Evolutionary conservation across 2,329 filamentous ascomycete species (phyloP), one percentile per base, ranked within the genome.

Genomic region (Eutypa lata): DNA sequence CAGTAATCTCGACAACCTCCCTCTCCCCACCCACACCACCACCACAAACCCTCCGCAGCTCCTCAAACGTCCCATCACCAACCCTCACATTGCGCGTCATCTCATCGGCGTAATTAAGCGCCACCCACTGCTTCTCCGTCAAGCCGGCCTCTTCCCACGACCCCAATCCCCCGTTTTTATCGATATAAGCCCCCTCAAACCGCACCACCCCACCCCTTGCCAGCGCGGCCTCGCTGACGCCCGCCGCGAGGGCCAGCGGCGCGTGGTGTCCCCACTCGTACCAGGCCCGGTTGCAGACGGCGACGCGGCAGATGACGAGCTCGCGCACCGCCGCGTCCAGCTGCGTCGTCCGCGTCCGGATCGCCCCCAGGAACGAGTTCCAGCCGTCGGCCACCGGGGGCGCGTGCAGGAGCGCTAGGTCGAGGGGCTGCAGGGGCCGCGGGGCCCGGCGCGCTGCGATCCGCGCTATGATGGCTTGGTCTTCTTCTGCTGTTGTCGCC

Each of bases 221-320:
- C 61, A 87, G 71, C 7, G 74, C 78, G 16, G 73, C 76, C 31
- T 77, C 71, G 18, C 73, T 70, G 5, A 90, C 78, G 5, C 86
- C 85, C 0, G 79, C 85, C 19, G 73, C 73, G 8, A 76, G 73
- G 4, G 80, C 79, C 14, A 93, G 76, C 1, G 90, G 90, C 16
- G 85, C 86, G 67, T 96, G 91, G 51, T 90, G 83, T 35, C 75
- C 81, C 90, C 89, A 95, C 70, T 96, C 91, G 70, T 91, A 95
- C 84, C 88, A 90, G 2, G 91, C 91, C 18, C 79, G 71, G 71
- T 95, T 96, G 62, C 90, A 80, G 16, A 88, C 85, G 13, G 91
- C 91, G 14, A 95, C 88, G 47, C 90, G 82, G 64, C 84, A 90
- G 61, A 96, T 92, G 59, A 89, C 87, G 18, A 92, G 76, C 75